These are phyloP conservation scores for Withania somnifera DNA, from an alignment of 305 asterid genomes.

Conservation along the genomic window DNA sequence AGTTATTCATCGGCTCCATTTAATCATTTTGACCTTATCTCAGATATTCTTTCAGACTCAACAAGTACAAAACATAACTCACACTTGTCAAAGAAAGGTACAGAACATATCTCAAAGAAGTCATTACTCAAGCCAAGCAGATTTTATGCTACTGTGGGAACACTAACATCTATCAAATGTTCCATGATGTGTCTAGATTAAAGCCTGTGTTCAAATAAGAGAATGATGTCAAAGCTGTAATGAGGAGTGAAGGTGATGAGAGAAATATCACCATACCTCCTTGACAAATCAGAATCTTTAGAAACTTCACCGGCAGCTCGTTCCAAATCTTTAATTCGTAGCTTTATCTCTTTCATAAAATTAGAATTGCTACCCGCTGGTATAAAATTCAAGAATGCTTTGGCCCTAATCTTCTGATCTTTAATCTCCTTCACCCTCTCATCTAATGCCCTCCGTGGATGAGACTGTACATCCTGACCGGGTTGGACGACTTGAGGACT, in stretches of 20 bases:
- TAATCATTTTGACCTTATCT: background rate
- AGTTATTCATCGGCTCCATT: background rate
- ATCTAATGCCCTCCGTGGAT: slow-evolving; percentile 31
- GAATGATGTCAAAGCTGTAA: background rate
- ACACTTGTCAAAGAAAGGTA: background rate
- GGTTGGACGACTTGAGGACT: slow-evolving; percentile 15
- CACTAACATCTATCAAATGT: background rate
- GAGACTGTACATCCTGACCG: slow-evolving; percentile 19
- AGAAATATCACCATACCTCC: slow-evolving; percentile 31
- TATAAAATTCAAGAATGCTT: slow-evolving; percentile 46
- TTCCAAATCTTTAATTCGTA: slow-evolving; percentile 70
- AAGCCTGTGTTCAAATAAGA: background rate
- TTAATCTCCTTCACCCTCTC: slow-evolving; percentile 68
- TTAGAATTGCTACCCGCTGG: slow-evolving; percentile 60
- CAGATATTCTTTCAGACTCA: background rate
- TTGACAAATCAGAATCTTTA: slow-evolving; percentile 60
- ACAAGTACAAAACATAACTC: background rate
- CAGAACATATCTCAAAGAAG: background rate
- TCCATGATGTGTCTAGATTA: background rate
- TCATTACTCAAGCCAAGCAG: background rate
- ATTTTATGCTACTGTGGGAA: background rate
- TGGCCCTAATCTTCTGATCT: slow-evolving; percentile 80
- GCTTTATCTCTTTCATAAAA: slow-evolving; percentile 65
- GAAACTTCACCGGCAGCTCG: slow-evolving; percentile 41
- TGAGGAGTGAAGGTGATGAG: background rate